A percentile compares a stretch with the other conserved stretches of the same genome.
Conservation (phyloP, 2,329 filamentous ascomycete genomes). For the Diaporthe aspalathi region DNA sequence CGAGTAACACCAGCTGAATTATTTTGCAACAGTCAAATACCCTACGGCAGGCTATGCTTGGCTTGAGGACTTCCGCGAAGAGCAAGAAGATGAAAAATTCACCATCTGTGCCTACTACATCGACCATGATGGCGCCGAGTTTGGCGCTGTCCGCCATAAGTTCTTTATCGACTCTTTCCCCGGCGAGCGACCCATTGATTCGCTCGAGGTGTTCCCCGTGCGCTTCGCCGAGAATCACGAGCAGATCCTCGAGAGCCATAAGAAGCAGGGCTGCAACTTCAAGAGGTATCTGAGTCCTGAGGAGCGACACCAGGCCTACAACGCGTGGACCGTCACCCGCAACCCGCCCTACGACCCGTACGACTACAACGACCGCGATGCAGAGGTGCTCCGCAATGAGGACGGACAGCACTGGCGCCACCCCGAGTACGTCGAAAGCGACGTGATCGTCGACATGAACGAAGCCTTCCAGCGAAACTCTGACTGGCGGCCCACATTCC, state of each 20-base stretch:
- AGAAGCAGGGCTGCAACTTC: conserved; percentile 4
- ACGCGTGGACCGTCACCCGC: conserved; percentile 26
- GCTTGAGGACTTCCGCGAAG: conserved; percentile 19
- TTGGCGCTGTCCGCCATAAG: conserved; percentile 10
- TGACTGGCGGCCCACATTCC: conserved; percentile 20
- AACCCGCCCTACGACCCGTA: conserved; percentile 17
- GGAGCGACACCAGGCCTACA: conserved; percentile 18
- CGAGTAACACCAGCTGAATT: background rate
- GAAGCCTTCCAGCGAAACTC: conserved; percentile 19
- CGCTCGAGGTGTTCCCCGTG: conserved; percentile 25
- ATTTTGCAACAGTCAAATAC: background rate
- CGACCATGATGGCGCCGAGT: conserved; percentile 27
- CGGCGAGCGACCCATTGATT: conserved; percentile 16
- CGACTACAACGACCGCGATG: conserved; percentile 16
- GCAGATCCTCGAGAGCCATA: conserved; percentile 9
- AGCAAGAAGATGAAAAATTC: background rate
- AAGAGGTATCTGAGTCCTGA: background rate
- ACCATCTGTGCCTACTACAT: conserved; percentile 31
- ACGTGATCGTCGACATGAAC: conserved; percentile 30
- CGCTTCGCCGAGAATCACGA: conserved; percentile 28
- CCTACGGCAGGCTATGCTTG: conserved; percentile 17
- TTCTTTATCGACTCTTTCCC: conserved; percentile 14
- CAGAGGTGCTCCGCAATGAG: conserved; percentile 20
- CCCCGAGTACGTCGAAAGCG: conserved; percentile 31
- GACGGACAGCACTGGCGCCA: conserved; percentile 2